Evolutionary conservation across 2,329 filamentous ascomycete species (phyloP).

Genomic region (Ophiostoma sp.): DNA sequence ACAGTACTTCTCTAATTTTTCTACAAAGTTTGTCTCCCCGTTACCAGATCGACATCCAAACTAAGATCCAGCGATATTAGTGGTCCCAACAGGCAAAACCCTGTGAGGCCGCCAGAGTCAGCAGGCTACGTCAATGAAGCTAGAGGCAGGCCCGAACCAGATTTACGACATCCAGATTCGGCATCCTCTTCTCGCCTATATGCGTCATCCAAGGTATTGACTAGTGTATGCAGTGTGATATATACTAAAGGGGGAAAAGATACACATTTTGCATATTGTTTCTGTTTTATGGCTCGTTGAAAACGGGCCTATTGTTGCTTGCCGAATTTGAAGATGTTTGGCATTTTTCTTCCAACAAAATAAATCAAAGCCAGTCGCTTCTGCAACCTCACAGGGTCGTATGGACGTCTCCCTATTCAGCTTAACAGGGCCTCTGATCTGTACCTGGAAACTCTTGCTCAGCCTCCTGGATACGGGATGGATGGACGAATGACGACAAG

Average conservation of each 20-base stretch:
- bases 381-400: background rate
- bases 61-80: background rate
- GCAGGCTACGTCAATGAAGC: no score
- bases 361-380: background rate
- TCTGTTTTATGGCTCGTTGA: background rate
- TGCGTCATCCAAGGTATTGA: background rate
- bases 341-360: background rate
- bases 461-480: background rate
- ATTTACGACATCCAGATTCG: background rate
- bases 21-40: background rate
- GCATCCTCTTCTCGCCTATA: background rate
- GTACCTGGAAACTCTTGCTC: background rate
- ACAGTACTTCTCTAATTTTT: background rate
- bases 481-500: background rate
- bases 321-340: background rate
- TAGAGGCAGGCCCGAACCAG: no score
- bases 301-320: background rate
- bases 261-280: background rate
- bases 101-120: background rate
- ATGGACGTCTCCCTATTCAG: background rate
- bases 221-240: background rate
- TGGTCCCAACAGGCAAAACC: background rate
- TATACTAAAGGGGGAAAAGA: background rate
- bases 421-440: background rate
- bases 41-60: background rate